phyloP scores from a whole-genome alignment of 1,139 yeast genomes.

The Neolecta irregularis region DNA sequence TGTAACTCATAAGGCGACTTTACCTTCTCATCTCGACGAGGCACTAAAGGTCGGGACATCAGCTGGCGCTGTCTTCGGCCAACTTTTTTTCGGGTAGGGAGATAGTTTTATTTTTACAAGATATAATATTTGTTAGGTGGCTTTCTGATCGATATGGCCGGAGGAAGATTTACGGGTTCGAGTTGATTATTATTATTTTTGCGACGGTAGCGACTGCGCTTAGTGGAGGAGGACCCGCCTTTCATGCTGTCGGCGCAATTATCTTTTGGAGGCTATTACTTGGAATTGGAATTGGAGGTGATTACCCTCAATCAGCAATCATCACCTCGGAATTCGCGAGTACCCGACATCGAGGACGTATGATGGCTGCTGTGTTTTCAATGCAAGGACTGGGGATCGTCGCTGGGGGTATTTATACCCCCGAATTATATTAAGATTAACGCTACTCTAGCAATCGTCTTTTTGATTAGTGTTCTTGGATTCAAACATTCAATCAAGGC shows the following conservation, averaged over 20 bases:
- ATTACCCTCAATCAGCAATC: slow-evolving; percentile 90
- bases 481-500: slow-evolving; percentile 43
- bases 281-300: slow-evolving; percentile 99
- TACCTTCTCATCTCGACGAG: slow-evolving; percentile 55
- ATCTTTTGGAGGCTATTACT: slow-evolving; percentile 63
- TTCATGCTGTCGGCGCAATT: slow-evolving; percentile 56
- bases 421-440: too few species aligned
- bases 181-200: slow-evolving; percentile 61
- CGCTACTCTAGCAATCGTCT: slow-evolving; percentile 71
- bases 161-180: slow-evolving; percentile 73
- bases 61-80: slow-evolving; percentile 85
- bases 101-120: too few species aligned
- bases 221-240: slow-evolving; percentile 51
- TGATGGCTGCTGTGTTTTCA: slow-evolving; percentile 85
- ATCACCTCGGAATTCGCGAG: slow-evolving; percentile 80
- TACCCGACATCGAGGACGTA: slow-evolving; percentile 92
- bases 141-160: slow-evolving; percentile 69
- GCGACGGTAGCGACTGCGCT: slow-evolving; percentile 62
- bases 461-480: slow-evolving; percentile 54
- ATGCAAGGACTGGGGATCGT: slow-evolving; percentile 90
- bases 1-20: slow-evolving; percentile 29
- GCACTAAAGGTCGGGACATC: slow-evolving; percentile 76
- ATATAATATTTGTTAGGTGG: too few species aligned
- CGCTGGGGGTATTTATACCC: too few species aligned
- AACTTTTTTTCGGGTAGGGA: slow-evolving; percentile 68